Base-by-base conservation (phyloP, 768 basidiomycete genomes). In the Tricholoma furcatifolium region DNA sequence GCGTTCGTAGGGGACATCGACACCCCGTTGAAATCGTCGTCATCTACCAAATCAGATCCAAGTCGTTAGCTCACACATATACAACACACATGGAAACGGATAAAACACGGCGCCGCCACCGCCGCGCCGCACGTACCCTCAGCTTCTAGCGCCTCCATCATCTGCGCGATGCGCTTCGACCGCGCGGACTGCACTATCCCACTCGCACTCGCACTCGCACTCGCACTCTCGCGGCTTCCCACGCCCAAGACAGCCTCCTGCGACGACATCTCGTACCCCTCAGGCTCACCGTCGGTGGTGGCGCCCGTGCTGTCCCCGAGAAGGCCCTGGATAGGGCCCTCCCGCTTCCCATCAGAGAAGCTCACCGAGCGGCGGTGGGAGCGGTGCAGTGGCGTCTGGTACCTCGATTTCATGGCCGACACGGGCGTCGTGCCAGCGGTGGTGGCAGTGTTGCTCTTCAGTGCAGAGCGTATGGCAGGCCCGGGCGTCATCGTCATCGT, bases 281-380 rank as follows among this genome's bases (percentile, higher is more conserved):
- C n/a, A n/a, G n/a, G n/a, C n/a, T n/a, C 77, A 12, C 71, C 73
- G 14, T 70, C 68, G 34, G 67, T 68, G 34, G 73, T 74, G 41
- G 67, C 68, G 44, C 73, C 74, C 41, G 73, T 62, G 41, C 66
- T 55, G n/a, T n/a, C n/a, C n/a, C n/a, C n/a, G n/a, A n/a, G n/a
- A 50, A 65, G 65, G 50, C 87, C 91, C 48, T 75, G 74, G 42
- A 97, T 97, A n/a, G 91, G 93, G 2, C 96, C 95, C 30, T 88
- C 86, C 55, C 80, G 81, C 65, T 85, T 88, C 5, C 97, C 97
- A 65, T 99, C 97, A 21, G 94, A 97, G 72, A 99, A 99, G 67
- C 93, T 96, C 52, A 99, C 96, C 39, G 90, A 93, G 35, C 93
- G 80, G n/a, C 85, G 81, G 59, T 86, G 83, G 11, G 70, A 69